Evolutionary conservation across 1,284 basidiomycete species (phyloP), one percentile per base, ranked within the genome.

Genomic region (Trichosporon asahii): DNA sequence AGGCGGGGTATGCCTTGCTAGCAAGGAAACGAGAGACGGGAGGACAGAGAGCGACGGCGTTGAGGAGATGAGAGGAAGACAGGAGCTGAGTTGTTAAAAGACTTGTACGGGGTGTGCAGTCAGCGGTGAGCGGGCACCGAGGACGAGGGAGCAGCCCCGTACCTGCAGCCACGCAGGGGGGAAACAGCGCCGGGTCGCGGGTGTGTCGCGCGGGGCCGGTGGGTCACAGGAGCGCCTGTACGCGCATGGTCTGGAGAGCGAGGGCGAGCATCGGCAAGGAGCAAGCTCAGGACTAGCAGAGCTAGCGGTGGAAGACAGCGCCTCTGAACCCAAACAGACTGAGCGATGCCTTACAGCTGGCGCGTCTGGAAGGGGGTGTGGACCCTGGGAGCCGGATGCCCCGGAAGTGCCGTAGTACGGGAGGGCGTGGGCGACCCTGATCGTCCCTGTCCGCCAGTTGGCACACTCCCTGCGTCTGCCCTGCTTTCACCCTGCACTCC

Each of bases 401-500:
- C 57, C 57, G 57, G 57, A 61, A 29, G 57, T 61, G 57, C 57
- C 57, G 57, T 29, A 31, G 27, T 61, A 61, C 57, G 57, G 57
- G 57, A 61, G 57, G 23, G 27, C 27, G 27, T 29, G 57, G 2
- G 29, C 3, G 49, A 53, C 49, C 49, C 49, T 53, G 49, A 25
- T 31, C 27, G 27, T 61, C 57, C 57, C 29, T 61, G 57, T 14
- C 25, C 57, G 29, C 57, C 57, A 25, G 29, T n/a, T 31, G 57
- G 21, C 49, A 53, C 49, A 53, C 49, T 23, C 15, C 40, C 40
- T 23, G 49, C 49, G 12, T 8, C 21, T 27, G 15, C 49, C 49
- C 49, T 55, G 23, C 53, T 27, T 27, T 21, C 23, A 21, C 53
- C 53, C 53, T 25, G 25, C 53, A n/a, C 53, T 44, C n/a, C 40